Evolutionary conservation across 2,329 filamentous ascomycete genomes (phyloP).

Genomic region (Pseudohalonectria lignicola): DNA sequence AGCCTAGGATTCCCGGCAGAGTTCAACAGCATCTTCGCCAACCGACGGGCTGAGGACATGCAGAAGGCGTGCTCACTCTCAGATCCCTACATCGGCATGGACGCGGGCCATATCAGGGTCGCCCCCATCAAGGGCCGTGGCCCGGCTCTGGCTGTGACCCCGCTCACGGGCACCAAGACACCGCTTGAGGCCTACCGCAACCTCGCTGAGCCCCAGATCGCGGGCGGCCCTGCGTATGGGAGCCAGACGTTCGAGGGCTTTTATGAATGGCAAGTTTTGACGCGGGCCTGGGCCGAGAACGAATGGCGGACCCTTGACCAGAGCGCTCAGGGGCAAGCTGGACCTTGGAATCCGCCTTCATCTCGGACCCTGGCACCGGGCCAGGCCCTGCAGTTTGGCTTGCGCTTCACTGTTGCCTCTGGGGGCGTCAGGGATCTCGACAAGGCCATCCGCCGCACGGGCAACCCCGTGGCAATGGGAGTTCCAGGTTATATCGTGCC

Average conservation of each 20-base stretch:
- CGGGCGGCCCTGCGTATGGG: constrained; percentile 29
- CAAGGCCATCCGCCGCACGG: constrained; percentile 26
- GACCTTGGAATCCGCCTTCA: constrained; percentile 44
- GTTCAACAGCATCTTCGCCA: constrained; percentile 52
- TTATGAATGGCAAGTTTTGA: constrained; percentile 48
- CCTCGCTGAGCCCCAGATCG: constrained; percentile 30
- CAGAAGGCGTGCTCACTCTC: constrained; percentile 40
- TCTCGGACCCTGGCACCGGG: constrained; percentile 32
- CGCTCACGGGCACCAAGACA: constrained; percentile 30
- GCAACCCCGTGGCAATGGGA: constrained; percentile 36
- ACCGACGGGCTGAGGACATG: constrained; percentile 33
- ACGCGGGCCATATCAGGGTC: constrained; percentile 45
- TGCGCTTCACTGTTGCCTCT: constrained; percentile 36
- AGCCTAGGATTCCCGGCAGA: constrained; percentile 46
- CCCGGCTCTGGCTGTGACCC: constrained; percentile 41
- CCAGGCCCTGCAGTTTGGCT: constrained; percentile 32
- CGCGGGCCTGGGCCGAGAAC: constrained; percentile 40
- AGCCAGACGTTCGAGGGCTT: constrained; percentile 48
- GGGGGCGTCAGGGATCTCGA: constrained; percentile 35
- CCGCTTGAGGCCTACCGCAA: constrained; percentile 44
- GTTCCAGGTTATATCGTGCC: constrained; percentile 45
- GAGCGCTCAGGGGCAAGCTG: too few species aligned
- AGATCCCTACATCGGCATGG: constrained; percentile 49
- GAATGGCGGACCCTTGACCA: constrained; percentile 38
- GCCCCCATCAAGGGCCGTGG: constrained; percentile 40